Conservation (phyloP, 768 basidiomycete genomes). For the Myochromella boudieri region DNA sequence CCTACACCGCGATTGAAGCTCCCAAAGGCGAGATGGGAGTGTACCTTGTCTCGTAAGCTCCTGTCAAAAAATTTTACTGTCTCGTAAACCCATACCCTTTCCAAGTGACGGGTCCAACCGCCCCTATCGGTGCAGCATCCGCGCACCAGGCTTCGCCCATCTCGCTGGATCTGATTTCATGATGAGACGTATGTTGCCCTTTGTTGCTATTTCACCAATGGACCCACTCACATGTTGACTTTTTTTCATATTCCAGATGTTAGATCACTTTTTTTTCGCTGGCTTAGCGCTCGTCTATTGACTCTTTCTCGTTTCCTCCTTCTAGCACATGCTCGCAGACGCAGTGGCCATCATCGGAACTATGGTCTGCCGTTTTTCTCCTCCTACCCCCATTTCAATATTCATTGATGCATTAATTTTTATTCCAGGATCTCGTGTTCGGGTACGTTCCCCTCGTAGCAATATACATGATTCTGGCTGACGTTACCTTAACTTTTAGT, state of each 20-base stretch:
- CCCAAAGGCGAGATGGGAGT: slow-evolving; percentile 99
- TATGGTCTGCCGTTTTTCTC: slow-evolving; percentile 61
- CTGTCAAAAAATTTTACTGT: neutral
- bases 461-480: slow-evolving; percentile 1
- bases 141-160: slow-evolving; percentile 95
- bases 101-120: slow-evolving; percentile 89
- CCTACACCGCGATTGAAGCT: slow-evolving; percentile 96
- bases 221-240: slow-evolving; percentile 9
- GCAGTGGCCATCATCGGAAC: slow-evolving; percentile 98
- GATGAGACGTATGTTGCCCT: slow-evolving; percentile 77
- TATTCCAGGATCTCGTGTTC: slow-evolving; percentile 79
- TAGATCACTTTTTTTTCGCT: slow-evolving; percentile 21
- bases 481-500: slow-evolving; percentile 6
- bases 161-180: slow-evolving; percentile 96
- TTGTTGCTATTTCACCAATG: slow-evolving; percentile 3
- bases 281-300: slow-evolving; percentile 8
- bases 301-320: slow-evolving; percentile 16
- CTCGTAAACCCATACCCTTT: neutral
- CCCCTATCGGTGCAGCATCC: slow-evolving; percentile 96
- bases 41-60: slow-evolving; percentile 88
- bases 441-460: slow-evolving; percentile 57
- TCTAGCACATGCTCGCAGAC: slow-evolving; percentile 88
- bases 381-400: slow-evolving; percentile 5
- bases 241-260: slow-evolving; percentile 38
- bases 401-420: slow-evolving; percentile 10